Percentiles rank a stretch among this genome's conserved stretches.
Conservation (phyloP, 176 grass and related monocot genomes). For the Eleusine indica region DNA sequence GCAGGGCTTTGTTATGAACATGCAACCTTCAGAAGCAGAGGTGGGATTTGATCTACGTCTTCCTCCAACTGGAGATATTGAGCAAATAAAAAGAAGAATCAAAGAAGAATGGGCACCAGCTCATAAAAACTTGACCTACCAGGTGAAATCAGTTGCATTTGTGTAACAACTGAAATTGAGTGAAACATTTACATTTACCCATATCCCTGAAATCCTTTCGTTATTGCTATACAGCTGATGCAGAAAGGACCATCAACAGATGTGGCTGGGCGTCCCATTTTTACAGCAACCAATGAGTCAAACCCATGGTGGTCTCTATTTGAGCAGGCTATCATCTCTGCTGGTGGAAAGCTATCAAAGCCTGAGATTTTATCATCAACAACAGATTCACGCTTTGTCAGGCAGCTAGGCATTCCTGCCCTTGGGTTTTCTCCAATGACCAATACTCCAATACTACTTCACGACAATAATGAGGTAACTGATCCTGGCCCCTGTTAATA, state of each 20-base stretch:
- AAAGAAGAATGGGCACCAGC: conserved; percentile 88
- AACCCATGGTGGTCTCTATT: conserved; percentile 87
- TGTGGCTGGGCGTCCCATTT: conserved; percentile 48
- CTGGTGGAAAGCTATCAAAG: conserved; percentile 68
- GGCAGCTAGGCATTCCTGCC: conserved; percentile 76
- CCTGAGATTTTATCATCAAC: conserved; percentile 88
- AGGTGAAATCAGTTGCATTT: conserved; percentile 45
- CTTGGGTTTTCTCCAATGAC: conserved; percentile 94
- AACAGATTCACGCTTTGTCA: conserved; percentile 79
- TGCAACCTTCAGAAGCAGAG: conserved; percentile 99
- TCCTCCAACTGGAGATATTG: conserved; percentile 75
- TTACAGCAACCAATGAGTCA: conserved; percentile 74
- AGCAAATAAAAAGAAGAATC: conserved; percentile 72
- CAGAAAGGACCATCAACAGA: conserved; percentile 58
- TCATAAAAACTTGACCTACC: conserved; percentile 81
- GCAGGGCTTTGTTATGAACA: conserved; percentile 96
- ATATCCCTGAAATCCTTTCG: conserved; percentile 13
- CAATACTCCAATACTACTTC: conserved; percentile 84
- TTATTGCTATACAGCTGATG: conserved; percentile 47
- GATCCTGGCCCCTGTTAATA: background rate
- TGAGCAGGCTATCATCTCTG: conserved; percentile 60
- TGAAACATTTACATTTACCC: background rate
- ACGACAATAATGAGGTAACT: conserved; percentile 83
- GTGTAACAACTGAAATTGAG: background rate
- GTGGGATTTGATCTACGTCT: conserved; percentile 93